Conservation (phyloP, 1,284 basidiomycete species). For the Cystobasidium slooffiae region DNA sequence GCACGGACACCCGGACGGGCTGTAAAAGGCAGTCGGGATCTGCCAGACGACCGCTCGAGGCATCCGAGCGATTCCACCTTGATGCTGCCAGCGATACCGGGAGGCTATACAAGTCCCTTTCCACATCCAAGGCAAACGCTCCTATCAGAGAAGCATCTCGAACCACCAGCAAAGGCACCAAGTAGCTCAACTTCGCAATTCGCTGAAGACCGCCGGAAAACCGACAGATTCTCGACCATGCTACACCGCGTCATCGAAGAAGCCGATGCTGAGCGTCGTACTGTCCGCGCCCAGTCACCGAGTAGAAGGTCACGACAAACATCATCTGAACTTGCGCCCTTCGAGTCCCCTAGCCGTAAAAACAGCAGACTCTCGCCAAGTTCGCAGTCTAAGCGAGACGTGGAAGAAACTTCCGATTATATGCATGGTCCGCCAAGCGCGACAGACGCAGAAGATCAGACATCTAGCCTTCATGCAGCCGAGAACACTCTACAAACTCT, state of each 20-base stretch:
- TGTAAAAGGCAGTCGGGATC: background rate
- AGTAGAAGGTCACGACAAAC: background rate
- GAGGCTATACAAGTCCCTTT: constrained; percentile 29
- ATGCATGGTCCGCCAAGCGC: background rate
- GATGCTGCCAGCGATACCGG: constrained; percentile 6
- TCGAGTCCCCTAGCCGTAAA: no score
- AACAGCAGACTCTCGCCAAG: no score
- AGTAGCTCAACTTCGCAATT: background rate
- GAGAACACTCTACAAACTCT: constrained; percentile 9
- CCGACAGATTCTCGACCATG: constrained; percentile 13
- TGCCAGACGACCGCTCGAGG: background rate
- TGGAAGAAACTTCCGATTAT: no score
- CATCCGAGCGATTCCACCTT: background rate
- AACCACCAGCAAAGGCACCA: background rate
- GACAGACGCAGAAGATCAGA: background rate
- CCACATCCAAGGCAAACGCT: constrained; percentile 10
- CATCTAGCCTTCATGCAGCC: background rate
- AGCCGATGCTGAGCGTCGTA: background rate
- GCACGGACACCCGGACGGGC: no score
- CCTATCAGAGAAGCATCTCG: background rate
- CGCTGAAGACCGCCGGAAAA: background rate
- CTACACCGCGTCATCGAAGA: constrained; percentile 18
- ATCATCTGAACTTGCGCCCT: background rate
- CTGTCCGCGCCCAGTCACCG: background rate
- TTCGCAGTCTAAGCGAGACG: no score